These are phyloP conservation scores for Prunus kanzakura DNA, from an alignment of 306 rosid species.

Conservation along the genomic window DNA sequence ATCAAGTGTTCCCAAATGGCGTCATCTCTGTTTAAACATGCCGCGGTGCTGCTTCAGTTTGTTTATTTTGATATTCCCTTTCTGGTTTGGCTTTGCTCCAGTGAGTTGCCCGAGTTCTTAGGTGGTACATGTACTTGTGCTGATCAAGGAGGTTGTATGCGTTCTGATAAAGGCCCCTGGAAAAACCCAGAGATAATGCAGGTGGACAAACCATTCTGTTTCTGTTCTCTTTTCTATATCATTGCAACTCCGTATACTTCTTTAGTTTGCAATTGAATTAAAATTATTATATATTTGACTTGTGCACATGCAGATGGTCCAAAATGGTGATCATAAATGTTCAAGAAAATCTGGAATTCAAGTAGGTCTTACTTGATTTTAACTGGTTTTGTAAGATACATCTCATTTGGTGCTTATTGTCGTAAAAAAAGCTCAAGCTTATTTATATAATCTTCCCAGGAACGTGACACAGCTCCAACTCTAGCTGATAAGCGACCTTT, in stretches of 20 bases:
- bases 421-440: slow-evolving; percentile 16
- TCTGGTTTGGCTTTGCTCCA: slow-evolving; percentile 29
- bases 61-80: background rate
- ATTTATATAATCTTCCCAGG: slow-evolving; percentile 28
- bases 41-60: background rate
- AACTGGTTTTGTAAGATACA: background rate
- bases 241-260: slow-evolving; percentile 4
- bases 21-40: background rate
- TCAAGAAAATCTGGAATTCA: slow-evolving; percentile 22
- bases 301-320: slow-evolving; percentile 70
- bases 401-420: slow-evolving; percentile 9
- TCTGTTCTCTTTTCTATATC: background rate
- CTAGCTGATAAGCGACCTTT: slow-evolving; percentile 18
- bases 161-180: slow-evolving; percentile 96
- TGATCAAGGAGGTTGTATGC: slow-evolving; percentile 84
- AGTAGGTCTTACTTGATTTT: slow-evolving; percentile 26
- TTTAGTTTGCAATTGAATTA: background rate
- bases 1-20: background rate
- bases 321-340: slow-evolving; percentile 71
- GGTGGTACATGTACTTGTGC: slow-evolving; percentile 90
- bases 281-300: slow-evolving; percentile 2
- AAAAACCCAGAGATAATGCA: slow-evolving; percentile 56
- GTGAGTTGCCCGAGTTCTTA: slow-evolving; percentile 84
- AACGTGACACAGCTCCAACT: slow-evolving; percentile 6
- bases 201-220: slow-evolving; percentile 30